These are phyloP conservation scores for Ganoderma leucocontextum DNA, from an alignment of 1,284 basidiomycete species.

Conservation along the genomic window DNA sequence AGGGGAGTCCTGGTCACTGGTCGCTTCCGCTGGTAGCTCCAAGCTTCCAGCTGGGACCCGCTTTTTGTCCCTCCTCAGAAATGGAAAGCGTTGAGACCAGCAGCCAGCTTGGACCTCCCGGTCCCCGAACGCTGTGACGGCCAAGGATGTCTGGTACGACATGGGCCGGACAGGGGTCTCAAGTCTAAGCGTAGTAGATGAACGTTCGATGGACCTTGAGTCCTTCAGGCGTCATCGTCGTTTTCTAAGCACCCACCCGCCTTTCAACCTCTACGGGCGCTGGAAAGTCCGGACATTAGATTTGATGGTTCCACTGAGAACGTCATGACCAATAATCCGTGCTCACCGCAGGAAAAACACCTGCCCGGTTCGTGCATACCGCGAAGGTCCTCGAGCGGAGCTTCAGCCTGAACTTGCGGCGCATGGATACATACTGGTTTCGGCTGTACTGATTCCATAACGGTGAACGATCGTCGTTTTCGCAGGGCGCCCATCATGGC, in stretches of 20 bases:
- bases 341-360: conserved; percentile 21
- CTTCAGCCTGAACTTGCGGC: neutral
- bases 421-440: neutral
- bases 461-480: neutral
- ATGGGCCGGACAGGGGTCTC: neutral
- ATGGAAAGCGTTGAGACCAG: conserved; percentile 11
- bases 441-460: neutral
- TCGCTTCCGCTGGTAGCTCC: neutral
- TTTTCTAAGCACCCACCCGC: neutral
- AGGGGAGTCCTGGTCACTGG: neutral
- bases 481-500: neutral
- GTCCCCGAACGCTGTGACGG: neutral
- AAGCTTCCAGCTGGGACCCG: too few species aligned
- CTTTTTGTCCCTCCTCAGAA: conserved; percentile 4
- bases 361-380: neutral
- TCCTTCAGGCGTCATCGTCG: neutral
- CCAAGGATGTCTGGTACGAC: neutral
- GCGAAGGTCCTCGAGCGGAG: conserved; percentile 3
- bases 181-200: neutral
- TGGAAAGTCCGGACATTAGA: neutral
- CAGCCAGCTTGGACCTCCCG: conserved; percentile 16
- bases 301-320: conserved; percentile 2
- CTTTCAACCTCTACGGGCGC: conserved; percentile 8
- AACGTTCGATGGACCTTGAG: too few species aligned
- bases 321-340: conserved; percentile 29